Conservation (phyloP, 192 early-diverging fungal species). For the Rhizoclosmatium sp. region DNA sequence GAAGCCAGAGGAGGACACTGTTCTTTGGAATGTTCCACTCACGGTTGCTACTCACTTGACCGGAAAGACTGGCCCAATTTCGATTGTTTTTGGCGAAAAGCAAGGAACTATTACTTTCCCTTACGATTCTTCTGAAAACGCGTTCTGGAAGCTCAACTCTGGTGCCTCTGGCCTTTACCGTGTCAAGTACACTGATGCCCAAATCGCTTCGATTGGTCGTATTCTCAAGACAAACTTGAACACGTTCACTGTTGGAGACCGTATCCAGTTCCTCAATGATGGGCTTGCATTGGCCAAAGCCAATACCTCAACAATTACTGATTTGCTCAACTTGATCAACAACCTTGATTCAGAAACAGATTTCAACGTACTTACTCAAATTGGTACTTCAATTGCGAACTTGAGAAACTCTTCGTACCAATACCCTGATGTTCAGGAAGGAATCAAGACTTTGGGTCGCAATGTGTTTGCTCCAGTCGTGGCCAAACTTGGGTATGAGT, state of each 20-base stretch:
- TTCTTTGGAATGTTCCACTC: constrained; percentile 88
- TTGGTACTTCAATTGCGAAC: constrained; percentile 66
- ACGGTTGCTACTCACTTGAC: constrained; percentile 54
- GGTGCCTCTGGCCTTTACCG: constrained; percentile 85
- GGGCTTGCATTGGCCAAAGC: constrained; percentile 79
- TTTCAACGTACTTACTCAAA: constrained; percentile 75
- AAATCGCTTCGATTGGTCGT: constrained; percentile 46
- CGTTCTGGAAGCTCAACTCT: constrained; percentile 88
- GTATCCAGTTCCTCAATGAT: constrained; percentile 85
- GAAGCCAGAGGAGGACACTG: constrained; percentile 77
- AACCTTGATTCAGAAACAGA: constrained; percentile 80
- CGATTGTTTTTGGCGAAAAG: constrained; percentile 61
- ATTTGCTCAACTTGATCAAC: constrained; percentile 76
- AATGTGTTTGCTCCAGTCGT: constrained; percentile 79
- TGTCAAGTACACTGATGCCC: constrained; percentile 62
- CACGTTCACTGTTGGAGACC: constrained; percentile 65
- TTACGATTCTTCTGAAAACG: constrained; percentile 43
- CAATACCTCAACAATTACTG: constrained; percentile 77
- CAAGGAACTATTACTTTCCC: constrained; percentile 55
- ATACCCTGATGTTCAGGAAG: constrained; percentile 65
- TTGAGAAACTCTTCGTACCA: constrained; percentile 74
- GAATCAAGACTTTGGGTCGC: constrained; percentile 73
- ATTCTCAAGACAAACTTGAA: constrained; percentile 59
- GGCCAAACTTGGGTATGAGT: constrained; percentile 80
- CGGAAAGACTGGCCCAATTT: constrained; percentile 50